These are phyloP conservation scores for Syzygium aromaticum DNA, from an alignment of 345 rosid species.

Conservation along the genomic window DNA sequence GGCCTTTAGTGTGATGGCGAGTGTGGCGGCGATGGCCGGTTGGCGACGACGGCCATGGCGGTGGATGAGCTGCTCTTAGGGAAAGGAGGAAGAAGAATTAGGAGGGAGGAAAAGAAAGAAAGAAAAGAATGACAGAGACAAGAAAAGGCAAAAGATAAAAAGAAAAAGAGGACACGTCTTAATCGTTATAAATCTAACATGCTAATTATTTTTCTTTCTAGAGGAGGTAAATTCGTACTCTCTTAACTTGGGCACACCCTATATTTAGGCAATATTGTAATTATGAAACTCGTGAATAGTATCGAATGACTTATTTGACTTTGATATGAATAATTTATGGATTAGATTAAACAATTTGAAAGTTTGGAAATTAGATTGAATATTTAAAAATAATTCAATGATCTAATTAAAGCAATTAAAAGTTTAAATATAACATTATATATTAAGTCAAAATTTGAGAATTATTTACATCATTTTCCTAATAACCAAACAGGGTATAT, in stretches of 20 bases:
- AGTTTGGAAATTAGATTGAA: rapidly evolving
- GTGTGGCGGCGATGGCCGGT: not conserved
- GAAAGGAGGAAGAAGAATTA: not conserved
- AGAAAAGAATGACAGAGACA: not conserved
- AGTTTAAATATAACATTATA: rapidly evolving
- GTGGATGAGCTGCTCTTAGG: not conserved
- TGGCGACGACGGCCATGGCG: not conserved
- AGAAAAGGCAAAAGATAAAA: not conserved
- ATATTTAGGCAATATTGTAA: not conserved
- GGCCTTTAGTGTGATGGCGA: not conserved
- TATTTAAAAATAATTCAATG: not conserved
- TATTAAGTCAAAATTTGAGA: rapidly evolving
- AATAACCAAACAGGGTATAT: not conserved
- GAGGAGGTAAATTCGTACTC: not conserved
- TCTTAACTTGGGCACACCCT: not conserved
- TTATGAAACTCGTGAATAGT: not conserved
- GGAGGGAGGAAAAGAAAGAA: not conserved
- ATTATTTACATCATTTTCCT: rapidly evolving
- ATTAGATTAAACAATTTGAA: not conserved
- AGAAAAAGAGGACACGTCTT: not conserved
- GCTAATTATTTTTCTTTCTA: not conserved
- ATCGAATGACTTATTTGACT: rapidly evolving
- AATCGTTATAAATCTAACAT: not conserved
- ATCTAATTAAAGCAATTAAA: not conserved
- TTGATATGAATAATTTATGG: not conserved